Base-by-base conservation (phyloP, 179 eudicot species). In the Patellifolia procumbens region DNA sequence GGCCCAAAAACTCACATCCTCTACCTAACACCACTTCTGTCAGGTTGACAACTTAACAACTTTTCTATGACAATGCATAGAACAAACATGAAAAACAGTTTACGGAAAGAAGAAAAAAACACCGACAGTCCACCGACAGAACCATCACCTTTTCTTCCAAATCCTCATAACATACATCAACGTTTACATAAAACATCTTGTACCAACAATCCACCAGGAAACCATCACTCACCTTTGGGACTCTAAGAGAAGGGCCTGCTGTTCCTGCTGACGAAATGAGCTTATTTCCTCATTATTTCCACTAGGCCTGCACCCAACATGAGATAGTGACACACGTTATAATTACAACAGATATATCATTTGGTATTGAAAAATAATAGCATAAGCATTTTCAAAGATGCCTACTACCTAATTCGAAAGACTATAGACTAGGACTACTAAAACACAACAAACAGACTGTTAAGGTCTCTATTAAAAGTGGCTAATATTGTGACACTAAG, bases 171-270 rank as follows among this genome's bases (percentile, higher is more conserved):
- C 19, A 31, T 62, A 62, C 42, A 32, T 9, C n/a, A 45, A 1
- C 13, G 42, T 31, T 29, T 2, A 49, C 43, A 31, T 17, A 4
- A 49, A 48, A 49, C 4, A 49, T 7, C 0, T 29, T 49, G 28
- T 7, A 29, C 43, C 43, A 31, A 31, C 29, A 70, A 17, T 49
- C 16, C 17, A 49, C 35, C 7, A 9, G 16, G 49, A 19, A 71
- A 52, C 32, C 43, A 53, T 52, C 74, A 71, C 61, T 34, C 48
- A 71, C 74, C 60, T 71, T 53, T 45, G 52, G n/a, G 63, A 34
- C 74, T 52, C 49, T 10, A 84, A 78, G 66, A 69, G 31, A 52
- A 52, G 74, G 49, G 63, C 3, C 63, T 71, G 74, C 63, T 71
- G 74, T 24, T 71, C 74, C 34, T 71, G 74, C 43, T 63, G 52